These are phyloP conservation scores for Oryza brachyantha DNA, from an alignment of 176 grass and related monocot genomes.

Conservation along the genomic window DNA sequence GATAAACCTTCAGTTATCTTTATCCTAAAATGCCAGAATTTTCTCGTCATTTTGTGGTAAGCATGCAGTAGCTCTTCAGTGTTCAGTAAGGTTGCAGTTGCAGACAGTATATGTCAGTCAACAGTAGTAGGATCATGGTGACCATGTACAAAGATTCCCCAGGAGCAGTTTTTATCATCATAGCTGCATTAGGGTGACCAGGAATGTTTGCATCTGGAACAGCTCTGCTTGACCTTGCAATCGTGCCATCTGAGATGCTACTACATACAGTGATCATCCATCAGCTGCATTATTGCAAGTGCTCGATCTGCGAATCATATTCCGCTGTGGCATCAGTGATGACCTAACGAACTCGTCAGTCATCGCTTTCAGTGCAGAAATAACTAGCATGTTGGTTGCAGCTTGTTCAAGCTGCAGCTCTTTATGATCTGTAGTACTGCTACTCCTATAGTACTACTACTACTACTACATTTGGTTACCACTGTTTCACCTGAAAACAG, in stretches of 20 bases:
- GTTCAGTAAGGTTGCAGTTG: background rate
- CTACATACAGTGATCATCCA: background rate
- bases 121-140: slow-evolving; percentile 22
- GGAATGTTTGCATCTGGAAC: slow-evolving; percentile 12
- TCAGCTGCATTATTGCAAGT: slow-evolving; percentile 24
- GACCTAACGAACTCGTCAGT: background rate
- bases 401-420: background rate
- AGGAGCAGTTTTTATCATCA: background rate
- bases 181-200: background rate
- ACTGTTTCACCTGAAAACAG: slow-evolving; percentile 14
- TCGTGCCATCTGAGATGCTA: background rate
- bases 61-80: background rate
- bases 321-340: slow-evolving; percentile 22
- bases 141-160: slow-evolving; percentile 28
- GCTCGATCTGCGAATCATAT: slow-evolving; percentile 17
- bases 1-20: background rate
- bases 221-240: background rate
- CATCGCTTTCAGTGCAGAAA: background rate
- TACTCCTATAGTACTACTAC: background rate
- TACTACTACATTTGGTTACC: background rate
- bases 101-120: background rate
- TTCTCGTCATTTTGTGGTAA: background rate
- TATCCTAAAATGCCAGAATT: too few relatives aligned
- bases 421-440: background rate
- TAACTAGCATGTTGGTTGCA: slow-evolving; percentile 11